Evolutionary conservation across 2,329 filamentous ascomycete species (phyloP), one percentile per base, ranked within the genome.

Genomic region (Fonsecaea pugnacius): DNA sequence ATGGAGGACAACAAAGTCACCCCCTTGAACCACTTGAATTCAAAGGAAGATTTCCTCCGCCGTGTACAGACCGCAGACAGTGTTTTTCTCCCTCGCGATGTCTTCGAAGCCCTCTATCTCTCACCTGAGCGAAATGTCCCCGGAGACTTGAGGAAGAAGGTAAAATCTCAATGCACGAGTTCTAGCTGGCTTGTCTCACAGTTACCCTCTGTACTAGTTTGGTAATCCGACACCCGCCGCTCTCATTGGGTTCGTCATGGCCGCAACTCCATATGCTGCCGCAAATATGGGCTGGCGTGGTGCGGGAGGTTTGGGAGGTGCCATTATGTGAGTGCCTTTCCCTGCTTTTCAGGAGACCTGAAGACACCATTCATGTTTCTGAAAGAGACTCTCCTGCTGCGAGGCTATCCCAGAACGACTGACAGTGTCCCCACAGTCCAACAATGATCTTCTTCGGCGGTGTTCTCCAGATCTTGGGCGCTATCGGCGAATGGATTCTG

Each of bases 231-330:
- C 64, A 1, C 64, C 64, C 2, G 60, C 58, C 9, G 60, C 59
- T 59, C 60, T 66, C 12, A 58, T 57, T 40, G 64, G 64, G 16
- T 66, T 66, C 55, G 58, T 66, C 30, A 59, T 66, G 32, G 12
- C 60, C 24, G 46, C 58, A 6, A 66, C 64, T 32, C 64, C 64
- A 5, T 61, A 51, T 27, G 53, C 60, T 14, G 46, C 46, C 40
- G 60, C 55, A 7, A 57, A 58, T 27, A 66, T 87, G 83, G 84
- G 84, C 27, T 86, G 84, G 84, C 75, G 84, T 69, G 84, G 84
- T 21, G 79, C 84, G 18, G 83, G 82, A 48, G 80, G 78, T 3
- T 78, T 74, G 54, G 83, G 50, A 50, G 64, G 64, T 53, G 62
- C 48, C 36, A 27, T 64, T 16, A 64, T 64, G 62, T 64, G 35